Evolutionary conservation across 1,284 basidiomycete genomes (phyloP), one percentile per base, ranked within the genome.

Genomic region (Xerocomus amazonicus): DNA sequence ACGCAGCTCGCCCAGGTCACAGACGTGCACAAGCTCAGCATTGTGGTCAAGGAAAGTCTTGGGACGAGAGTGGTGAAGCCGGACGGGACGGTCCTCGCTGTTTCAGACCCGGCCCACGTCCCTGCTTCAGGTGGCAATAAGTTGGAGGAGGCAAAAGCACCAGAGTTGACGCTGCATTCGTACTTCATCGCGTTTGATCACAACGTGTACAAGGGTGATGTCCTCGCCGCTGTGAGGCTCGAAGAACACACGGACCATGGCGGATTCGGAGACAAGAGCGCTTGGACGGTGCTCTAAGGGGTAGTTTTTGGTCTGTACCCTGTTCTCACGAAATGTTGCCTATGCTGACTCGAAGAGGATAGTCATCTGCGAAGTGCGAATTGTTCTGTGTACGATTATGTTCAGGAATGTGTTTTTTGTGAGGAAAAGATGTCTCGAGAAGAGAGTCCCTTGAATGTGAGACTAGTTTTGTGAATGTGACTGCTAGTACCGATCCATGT

Each of bases 61-160:
- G 47, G 45, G 8, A 26, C 39, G 38, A 50, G 57, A n/a, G 9
- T 59, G 4, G 48, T 61, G 29, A 37, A 23, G 5, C 41, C 57
- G 7, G 59, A 61, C 6, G 57, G 59, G n/a, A 61, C 45, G 2
- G 3, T 0, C 3, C 36, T 58, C 6, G 57, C 57, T 2, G 16
- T 17, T 9, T 8, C 39, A 6, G 28, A 41, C 16, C 9, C 39
- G n/a, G 8, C 8, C 29, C 9, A 23, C 9, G 10, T 26, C 16
- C 1, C 2, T 13, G 5, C 12, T 8, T 13, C 10, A 3, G 9
- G 27, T 5, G 28, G 16, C 16, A 12, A 14, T 2, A 26, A 28
- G 16, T 29, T 41, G 16, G 39, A 41, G 5, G 28, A 16, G 28
- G 39, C 9, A 16, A 41, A 31, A 27, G 16, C 16, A 19, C 39